phyloP scores from a whole-genome alignment of 2,329 filamentous ascomycete genomes.

The Cladosporium sp. region DNA sequence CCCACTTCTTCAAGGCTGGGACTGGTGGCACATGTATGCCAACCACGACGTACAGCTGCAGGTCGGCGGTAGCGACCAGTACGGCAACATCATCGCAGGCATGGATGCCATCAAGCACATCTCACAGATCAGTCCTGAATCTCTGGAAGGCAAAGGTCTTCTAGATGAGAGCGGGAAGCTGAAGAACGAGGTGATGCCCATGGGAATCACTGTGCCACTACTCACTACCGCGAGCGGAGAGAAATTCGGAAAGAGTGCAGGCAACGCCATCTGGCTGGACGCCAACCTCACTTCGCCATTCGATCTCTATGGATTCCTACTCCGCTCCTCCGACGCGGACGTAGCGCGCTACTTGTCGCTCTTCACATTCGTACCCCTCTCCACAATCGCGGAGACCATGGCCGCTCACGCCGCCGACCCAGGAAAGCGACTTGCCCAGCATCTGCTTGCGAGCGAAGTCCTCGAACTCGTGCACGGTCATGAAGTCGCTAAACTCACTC shows the following conservation, averaged over 20 bases:
- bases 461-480: conserved; percentile 75
- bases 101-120: conserved; percentile 81
- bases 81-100: conserved; percentile 90
- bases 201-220: conserved; percentile 88
- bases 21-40: conserved; percentile 88
- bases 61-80: conserved; percentile 94
- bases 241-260: conserved; percentile 94
- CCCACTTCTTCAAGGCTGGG: conserved; percentile 90
- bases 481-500: conserved; percentile 62
- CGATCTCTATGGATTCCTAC: conserved; percentile 86
- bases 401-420: conserved; percentile 66
- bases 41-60: conserved; percentile 73
- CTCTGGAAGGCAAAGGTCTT: conserved; percentile 10
- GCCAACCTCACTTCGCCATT: conserved; percentile 75
- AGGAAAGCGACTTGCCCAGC: conserved; percentile 74
- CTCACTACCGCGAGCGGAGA: conserved; percentile 80
- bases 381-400: conserved; percentile 69
- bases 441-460: conserved; percentile 79
- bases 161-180: conserved; percentile 38
- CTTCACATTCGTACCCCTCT: conserved; percentile 81
- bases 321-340: conserved; percentile 77
- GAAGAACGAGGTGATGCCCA: conserved; percentile 53
- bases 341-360: conserved; percentile 81
- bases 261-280: conserved; percentile 93
- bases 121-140: conserved; percentile 46